phyloP scores from a whole-genome alignment of 768 basidiomycete genomes.

The Rhizopogon salebrosus region DNA sequence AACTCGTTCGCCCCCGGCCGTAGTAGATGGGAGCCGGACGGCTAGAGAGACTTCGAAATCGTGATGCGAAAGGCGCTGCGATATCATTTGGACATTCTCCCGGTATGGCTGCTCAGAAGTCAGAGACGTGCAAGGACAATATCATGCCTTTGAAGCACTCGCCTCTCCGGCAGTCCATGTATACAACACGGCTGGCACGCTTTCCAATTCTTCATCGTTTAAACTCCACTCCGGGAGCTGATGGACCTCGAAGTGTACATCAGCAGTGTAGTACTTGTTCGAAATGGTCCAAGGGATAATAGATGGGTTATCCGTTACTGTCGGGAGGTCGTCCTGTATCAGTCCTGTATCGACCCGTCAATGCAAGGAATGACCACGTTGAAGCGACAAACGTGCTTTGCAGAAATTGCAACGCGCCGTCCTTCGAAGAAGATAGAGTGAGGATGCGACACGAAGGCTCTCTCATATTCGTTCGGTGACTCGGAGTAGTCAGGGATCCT shows the following conservation, averaged over 20 bases:
- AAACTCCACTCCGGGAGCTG: conserved; percentile 39
- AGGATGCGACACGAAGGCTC: not conserved
- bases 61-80: conserved; percentile 41
- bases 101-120: conserved; percentile 44
- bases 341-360: conserved; percentile 20
- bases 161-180: conserved; percentile 70
- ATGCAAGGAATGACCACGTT: conserved; percentile 1
- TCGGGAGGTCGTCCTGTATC: conserved; percentile 12
- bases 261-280: conserved; percentile 80
- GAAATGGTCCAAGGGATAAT: conserved; percentile 66
- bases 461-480: not conserved
- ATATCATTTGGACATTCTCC: conserved; percentile 47
- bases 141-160: conserved; percentile 13
- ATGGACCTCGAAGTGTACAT: conserved; percentile 61
- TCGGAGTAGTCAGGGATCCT: not conserved
- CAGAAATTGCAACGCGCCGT: conserved; percentile 5
- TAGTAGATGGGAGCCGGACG: conserved; percentile 41
- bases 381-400: conserved; percentile 1
- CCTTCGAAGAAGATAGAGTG: conserved; percentile 18
- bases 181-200: conserved; percentile 68
- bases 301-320: conserved; percentile 6
- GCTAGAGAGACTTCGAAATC: conserved; percentile 73
- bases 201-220: conserved; percentile 28
- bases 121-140: not conserved
- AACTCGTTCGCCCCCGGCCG: conserved; percentile 38